phyloP scores from a whole-genome alignment of 2,329 filamentous ascomycete species.

The Alternaria burnsii region DNA sequence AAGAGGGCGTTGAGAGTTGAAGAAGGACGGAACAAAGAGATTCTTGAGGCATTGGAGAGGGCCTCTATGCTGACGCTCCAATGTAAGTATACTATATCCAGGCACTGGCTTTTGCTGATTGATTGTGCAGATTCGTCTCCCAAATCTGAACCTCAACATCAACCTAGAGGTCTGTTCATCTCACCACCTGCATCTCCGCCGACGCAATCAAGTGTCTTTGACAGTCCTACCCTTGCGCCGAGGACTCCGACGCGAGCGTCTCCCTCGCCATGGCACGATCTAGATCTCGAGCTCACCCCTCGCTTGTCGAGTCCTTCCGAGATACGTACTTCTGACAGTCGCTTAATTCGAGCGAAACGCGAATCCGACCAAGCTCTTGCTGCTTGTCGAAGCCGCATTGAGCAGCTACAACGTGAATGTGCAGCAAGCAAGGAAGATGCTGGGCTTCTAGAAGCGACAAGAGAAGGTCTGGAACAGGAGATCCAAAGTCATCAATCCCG shows the following conservation, averaged over 20 bases:
- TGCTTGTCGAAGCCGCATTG: constrained; percentile 46
- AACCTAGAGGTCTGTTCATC: constrained; percentile 34
- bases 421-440: constrained; percentile 36
- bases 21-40: constrained; percentile 49
- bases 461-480: constrained; percentile 35
- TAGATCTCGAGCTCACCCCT: constrained; percentile 32
- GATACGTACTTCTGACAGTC: constrained; percentile 44
- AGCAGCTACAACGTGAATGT: constrained; percentile 44
- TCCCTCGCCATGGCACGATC: constrained; percentile 34
- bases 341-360: constrained; percentile 48
- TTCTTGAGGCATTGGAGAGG: constrained; percentile 48
- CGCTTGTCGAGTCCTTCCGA: constrained; percentile 29
- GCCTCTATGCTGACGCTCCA: constrained; percentile 50
- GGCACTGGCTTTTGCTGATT: constrained; percentile 12
- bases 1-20: constrained; percentile 43
- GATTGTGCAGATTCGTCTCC: constrained; percentile 35
- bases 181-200: constrained; percentile 48
- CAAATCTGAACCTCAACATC: constrained; percentile 29
- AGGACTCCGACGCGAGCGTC: constrained; percentile 37
- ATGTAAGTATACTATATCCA: constrained; percentile 31
- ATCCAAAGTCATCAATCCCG: constrained; percentile 40
- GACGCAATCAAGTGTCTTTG: constrained; percentile 28
- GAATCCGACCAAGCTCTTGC: constrained; percentile 50
- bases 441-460: constrained; percentile 27
- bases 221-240: constrained; percentile 24